Base-by-base conservation (phyloP, 108 stramenopile species). In the Fragilariopsis cylindrus region DNA sequence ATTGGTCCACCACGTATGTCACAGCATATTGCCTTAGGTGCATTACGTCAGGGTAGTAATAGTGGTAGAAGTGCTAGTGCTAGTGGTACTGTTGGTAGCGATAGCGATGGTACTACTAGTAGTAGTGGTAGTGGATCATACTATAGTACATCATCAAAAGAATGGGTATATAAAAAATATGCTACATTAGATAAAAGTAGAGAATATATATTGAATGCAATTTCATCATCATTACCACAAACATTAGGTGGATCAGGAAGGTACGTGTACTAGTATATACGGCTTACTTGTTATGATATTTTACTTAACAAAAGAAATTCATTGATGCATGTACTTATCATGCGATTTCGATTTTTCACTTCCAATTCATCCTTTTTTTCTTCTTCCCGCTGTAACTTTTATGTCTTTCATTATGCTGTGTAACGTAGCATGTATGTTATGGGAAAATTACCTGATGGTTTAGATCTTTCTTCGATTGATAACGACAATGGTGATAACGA, bases 11-110 rank as follows among this genome's bases (percentile, higher is more conserved):
- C 93, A 48, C 82, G 91, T 5, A 84, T 92, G 13, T 87, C 91
- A 3, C 97, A 98, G 74, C 80, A 83, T 68, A 90, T 91, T 15
- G 97, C 96, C 8, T 55, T 96, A 58, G 97, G 90, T n/a, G 92
- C 97, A 7, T 69, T 97, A 73, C 60, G 77, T 60, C 87, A 81
- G 7, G 88, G 88, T n/a, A n/a, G 4, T 0, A 44, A 47, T 4
- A 19, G 18, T 57, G 47, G 7, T 9, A 65, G 8, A 11, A 12
- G 7, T 4, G 44, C 9, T 19, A 12, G 45, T 21, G 11, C 42
- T 19, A 56, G 19, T 19, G 5, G 1, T 19, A 19, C 5, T 19
- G 11, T 19, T n/a, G 16, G 18, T 19, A 52, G 64, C 19, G 47
- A 15, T 9, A 0, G 8, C 15, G 43, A 13, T 5, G 44, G 30